These are phyloP conservation scores for Crithidia mellificae DNA, from an alignment of 208 protist genomes.

Conservation along the genomic window DNA sequence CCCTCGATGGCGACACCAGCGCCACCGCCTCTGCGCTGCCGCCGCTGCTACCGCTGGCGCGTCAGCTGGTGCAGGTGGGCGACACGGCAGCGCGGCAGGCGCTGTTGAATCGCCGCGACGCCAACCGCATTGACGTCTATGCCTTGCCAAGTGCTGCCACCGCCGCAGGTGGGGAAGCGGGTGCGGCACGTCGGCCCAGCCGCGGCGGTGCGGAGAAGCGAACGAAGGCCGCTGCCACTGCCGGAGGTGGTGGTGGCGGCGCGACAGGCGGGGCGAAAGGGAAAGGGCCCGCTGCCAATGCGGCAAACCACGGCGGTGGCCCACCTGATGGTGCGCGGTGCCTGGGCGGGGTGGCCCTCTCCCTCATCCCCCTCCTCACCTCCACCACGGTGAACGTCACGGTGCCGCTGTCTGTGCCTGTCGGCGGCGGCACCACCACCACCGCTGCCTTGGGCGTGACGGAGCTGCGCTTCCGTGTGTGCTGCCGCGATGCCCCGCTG, in stretches of 20 bases:
- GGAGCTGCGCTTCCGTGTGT: slow-evolving; percentile 26
- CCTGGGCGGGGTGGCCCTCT: slow-evolving; percentile 16
- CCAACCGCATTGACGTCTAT: slow-evolving; percentile 33
- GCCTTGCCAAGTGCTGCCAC: not conserved
- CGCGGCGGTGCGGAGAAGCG: slow-evolving; percentile 6
- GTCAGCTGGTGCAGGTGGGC: slow-evolving; percentile 11
- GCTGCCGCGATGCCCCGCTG: slow-evolving; percentile 21
- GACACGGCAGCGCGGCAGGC: slow-evolving; percentile 10
- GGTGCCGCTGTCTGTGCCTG: slow-evolving; percentile 1
- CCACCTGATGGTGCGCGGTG: slow-evolving; percentile 20
- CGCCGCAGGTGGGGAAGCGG: not conserved
- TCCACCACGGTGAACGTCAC: slow-evolving; percentile 17
- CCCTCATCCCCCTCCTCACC: slow-evolving; percentile 26
- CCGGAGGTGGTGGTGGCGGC: no score
- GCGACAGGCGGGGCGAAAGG: slow-evolving; percentile 13
- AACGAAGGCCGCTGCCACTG: slow-evolving; percentile 1
- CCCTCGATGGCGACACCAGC: not conserved
- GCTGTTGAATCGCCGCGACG: slow-evolving; percentile 20
- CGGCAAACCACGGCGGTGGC: not conserved
- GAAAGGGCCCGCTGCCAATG: slow-evolving; percentile 1
- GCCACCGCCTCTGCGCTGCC: slow-evolving; percentile 27
- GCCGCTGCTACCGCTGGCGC: slow-evolving; percentile 17
- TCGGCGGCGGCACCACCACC: not conserved
- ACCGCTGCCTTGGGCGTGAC: not conserved
- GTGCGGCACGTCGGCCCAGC: not conserved